Evolutionary conservation across 192 early-diverging fungal genomes (phyloP), one percentile per base, ranked within the genome.

Genomic region (Chytriomyces confervae): DNA sequence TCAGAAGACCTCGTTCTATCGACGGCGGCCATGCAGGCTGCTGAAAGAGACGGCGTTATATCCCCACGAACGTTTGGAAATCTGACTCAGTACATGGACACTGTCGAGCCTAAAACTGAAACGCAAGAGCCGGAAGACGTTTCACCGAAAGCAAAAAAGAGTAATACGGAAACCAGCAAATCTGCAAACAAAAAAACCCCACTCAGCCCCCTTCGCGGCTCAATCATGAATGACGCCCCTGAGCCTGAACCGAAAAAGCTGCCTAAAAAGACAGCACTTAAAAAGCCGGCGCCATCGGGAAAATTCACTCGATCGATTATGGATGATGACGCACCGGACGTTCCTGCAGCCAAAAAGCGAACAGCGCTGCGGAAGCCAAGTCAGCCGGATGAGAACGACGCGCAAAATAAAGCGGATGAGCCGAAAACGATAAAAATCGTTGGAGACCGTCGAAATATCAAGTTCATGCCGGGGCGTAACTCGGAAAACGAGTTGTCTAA

Each of bases 161-260:
- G 24, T 6, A 18, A 16, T 5, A 29, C 16, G 44, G 13, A 13
- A 20, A 16, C 2, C 11, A 65, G 5, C 2, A 16, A 11, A 11
- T 5, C 27, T 27, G 16, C 63, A 20, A 36, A 2, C 36, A 36
- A 36, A 20, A 69, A 69, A 69, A 47, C 24, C 43, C 10, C 29
- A 60, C n/a, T 51, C n/a, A 44, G 6, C 13, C 60, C 8, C 13
- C 8, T 27, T 16, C 10, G 72, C 2, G 74, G 24, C 7, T 66
- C 62, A 18, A 76, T 76, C 29, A 76, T 76, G 74, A 57, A 76
- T 44, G 74, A 76, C 20, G 63, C 7, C 7, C n/a, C 70, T 11
- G 13, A 20, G 44, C n/a, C 50, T 9, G 50, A 69, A 69, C 0
- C 20, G 2, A 72, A 9, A 24, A 57, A 7, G 13, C 47, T 6